These are phyloP conservation scores for Suillus subaureus DNA, from an alignment of 768 basidiomycete genomes.

Conservation along the genomic window DNA sequence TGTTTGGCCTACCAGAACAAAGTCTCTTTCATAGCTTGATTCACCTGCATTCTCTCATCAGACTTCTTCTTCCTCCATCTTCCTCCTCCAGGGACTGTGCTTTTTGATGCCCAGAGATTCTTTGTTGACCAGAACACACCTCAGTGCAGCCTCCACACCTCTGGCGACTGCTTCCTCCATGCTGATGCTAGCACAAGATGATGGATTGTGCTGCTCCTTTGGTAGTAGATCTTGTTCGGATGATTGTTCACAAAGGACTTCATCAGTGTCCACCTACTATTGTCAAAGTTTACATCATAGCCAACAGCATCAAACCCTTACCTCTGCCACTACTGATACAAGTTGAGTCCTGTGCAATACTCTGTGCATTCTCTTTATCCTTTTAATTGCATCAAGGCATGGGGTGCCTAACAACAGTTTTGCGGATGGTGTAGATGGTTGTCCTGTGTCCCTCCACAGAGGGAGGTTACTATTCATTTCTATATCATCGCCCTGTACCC, in stretches of 20 bases:
- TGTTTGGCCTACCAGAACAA: slow-evolving; percentile 9
- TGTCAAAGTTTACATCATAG: not conserved
- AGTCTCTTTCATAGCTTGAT: slow-evolving; percentile 6
- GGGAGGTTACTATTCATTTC: not conserved
- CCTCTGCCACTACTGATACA: slow-evolving; percentile 1
- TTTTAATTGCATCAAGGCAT: slow-evolving; percentile 10
- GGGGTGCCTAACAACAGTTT: not conserved
- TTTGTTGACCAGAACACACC: not conserved
- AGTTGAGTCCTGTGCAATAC: slow-evolving; percentile 3
- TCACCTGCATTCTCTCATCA: not conserved
- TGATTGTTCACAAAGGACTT: not conserved
- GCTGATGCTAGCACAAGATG: fast-evolving
- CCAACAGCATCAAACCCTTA: not conserved
- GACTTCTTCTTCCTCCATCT: not conserved
- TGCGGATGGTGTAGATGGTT: not conserved
- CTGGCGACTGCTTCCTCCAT: not conserved
- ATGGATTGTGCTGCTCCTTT: not conserved
- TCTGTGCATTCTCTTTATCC: slow-evolving; percentile 6
- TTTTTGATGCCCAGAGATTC: not conserved
- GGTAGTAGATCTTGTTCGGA: not conserved
- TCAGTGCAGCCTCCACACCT: too few relatives aligned
- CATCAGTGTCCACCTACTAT: not conserved
- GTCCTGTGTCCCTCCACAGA: too few relatives aligned
- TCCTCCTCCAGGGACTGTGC: not conserved
- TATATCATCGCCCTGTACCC: not conserved